Evolutionary conservation across 23 red algal genomes (phyloP).

Genomic region (Agarophyton chilense): DNA sequence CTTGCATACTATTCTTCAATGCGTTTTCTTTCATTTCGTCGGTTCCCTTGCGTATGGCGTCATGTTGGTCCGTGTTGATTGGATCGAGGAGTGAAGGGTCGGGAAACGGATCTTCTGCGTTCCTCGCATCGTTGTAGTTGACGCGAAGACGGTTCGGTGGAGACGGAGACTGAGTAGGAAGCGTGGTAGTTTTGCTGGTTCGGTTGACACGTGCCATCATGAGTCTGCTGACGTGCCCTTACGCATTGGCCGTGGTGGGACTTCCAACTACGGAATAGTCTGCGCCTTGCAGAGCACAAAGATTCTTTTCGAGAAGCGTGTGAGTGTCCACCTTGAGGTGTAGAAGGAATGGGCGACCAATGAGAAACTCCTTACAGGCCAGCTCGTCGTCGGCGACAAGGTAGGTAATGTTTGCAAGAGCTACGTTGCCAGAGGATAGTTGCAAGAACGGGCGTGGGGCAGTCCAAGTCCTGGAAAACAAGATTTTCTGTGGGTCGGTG

Average conservation of each 20-base stretch:
- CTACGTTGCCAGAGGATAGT: not conserved
- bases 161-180: too few species aligned
- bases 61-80: constrained; percentile 10
- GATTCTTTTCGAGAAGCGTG: not conserved
- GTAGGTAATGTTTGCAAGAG: not conserved
- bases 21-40: not conserved
- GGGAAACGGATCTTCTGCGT: constrained; percentile 19
- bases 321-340: not conserved
- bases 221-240: not conserved
- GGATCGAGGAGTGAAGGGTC: constrained; percentile 12
- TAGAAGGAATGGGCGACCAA: not conserved
- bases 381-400: not conserved
- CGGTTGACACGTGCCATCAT: not conserved
- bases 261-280: not conserved
- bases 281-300: not conserved
- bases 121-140: not conserved
- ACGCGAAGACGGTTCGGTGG: not conserved
- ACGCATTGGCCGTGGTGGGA: not conserved
- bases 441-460: not conserved
- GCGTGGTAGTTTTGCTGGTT: not conserved
- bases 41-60: not conserved
- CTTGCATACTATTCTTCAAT: not conserved
- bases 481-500: too few species aligned
- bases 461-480: not conserved
- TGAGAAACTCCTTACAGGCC: not conserved